Base-by-base conservation (phyloP, 345 rosid genomes). In the Lumnitzera littorea region DNA sequence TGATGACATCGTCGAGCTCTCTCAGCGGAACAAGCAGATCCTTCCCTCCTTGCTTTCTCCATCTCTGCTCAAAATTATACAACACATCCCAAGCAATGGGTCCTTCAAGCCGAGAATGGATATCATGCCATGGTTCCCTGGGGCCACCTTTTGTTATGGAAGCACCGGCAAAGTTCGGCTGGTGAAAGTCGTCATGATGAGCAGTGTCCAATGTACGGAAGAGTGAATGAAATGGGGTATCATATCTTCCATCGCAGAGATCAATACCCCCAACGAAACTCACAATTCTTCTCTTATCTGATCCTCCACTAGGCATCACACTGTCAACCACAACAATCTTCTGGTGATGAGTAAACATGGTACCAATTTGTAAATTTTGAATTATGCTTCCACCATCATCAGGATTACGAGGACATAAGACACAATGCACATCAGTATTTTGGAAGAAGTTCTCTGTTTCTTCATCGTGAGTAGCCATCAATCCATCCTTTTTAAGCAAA, bases 231-330 rank as follows among this genome's bases (percentile, higher is more conserved):
- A 50, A 52, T 15, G 36, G 65, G 15, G 72, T 50, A 53, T 69
- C 67, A 12, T 69, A 69, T 23, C 72, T 51, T 7, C 72, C 72
- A 11, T 57, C 57, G 16, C 67, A 62, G 1, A 62, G 53, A 57
- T 69, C 72, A 6, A 69, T 51, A 2, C 72, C 72, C n/a, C 72
- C 72, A n/a, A 69, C 57, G 15, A 69, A 69, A 29, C 67, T 63
- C 53, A 62, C 51, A 3, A 69, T 58, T 63, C 55, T 69, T 29
- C 72, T 62, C 41, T 48, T 63, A 12, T 70, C 48, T 15, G 68
- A 49, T 5, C 47, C 25, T 2, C 17, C 17, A 11, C 53, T 48
- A 13, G 46, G 25, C 46, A 49, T 51, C 14, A 58, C 61, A 7
- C 51, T 47, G 43, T 70, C 69, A 27, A 70, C 69, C 7, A 64